Evolutionary conservation across 78 protist genomes (phyloP).

Genomic region (Blattamonas nauphoetae): DNA sequence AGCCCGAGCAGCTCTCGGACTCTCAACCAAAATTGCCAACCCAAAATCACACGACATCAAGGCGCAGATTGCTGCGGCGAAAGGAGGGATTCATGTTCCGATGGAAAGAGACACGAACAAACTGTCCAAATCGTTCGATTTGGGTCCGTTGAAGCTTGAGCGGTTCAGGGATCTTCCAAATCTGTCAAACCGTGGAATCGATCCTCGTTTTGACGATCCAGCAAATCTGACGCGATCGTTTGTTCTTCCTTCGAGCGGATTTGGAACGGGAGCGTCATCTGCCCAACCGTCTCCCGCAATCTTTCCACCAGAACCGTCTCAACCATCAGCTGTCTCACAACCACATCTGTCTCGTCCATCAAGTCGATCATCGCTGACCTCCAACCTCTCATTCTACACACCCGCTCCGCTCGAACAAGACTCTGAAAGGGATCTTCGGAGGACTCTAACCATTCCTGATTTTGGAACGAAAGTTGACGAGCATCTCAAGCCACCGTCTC

Average conservation of each 20-base stretch:
- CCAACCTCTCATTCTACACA: neutral
- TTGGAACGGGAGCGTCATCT: too few relatives aligned
- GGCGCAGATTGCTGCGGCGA: too few relatives aligned
- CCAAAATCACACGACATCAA: neutral
- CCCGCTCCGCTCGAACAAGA: neutral
- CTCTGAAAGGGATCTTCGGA: too few relatives aligned
- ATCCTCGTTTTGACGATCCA: neutral
- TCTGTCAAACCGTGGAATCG: neutral
- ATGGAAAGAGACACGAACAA: neutral
- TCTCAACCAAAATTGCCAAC: neutral
- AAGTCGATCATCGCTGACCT: neutral
- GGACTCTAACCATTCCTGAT: too few relatives aligned
- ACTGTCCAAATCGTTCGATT: neutral
- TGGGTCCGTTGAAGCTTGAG: neutral
- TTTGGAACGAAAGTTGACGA: too few relatives aligned
- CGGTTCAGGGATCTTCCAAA: neutral
- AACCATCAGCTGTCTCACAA: neutral
- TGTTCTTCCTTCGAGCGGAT: neutral
- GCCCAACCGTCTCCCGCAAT: neutral
- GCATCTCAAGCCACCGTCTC: neutral
- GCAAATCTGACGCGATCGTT: neutral
- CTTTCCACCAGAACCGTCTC: too few relatives aligned
- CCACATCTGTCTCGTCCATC: neutral
- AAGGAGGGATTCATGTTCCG: neutral
- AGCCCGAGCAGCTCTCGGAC: neutral